Base-by-base conservation (phyloP, 1,284 basidiomycete species). In the Erythrobasidium hasegawianum region DNA sequence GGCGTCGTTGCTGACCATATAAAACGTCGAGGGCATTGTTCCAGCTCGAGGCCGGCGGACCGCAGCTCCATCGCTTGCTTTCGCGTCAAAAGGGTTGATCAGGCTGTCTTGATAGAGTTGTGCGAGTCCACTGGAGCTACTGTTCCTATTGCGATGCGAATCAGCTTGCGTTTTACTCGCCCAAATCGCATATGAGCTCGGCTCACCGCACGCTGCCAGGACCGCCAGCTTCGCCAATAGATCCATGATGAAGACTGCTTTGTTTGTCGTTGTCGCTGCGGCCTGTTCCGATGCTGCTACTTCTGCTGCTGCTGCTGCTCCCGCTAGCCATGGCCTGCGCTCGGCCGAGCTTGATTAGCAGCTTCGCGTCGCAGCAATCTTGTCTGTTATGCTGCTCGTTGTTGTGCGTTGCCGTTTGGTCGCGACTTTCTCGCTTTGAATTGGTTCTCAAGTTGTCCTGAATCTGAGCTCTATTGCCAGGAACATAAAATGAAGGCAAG, bases 21-120 rank as follows among this genome's bases (percentile, higher is more conserved):
- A 55, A 53, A 58, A 58, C n/a, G 56, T 64, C 47, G 62, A 65
- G 29, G 62, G 62, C 62, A 65, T 38, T 7, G 62, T 65, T n/a
- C 62, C 62, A 22, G 62, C 62, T 50, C 62, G 55, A 1, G 62
- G 55, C 13, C 62, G 62, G 20, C 54, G 61, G 52, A 53, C 43
- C 40, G 3, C 55, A n/a, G 39, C 39, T 57, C 18, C 56, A 39
- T 20, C 29, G n/a, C 39, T 24, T 47, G 43, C n/a, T n/a, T 18
- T n/a, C n/a, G 43, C 22, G 43, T 24, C 43, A 47, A 47, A 18
- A 24, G 43, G 43, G n/a, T 47, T 47, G 43, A 47, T 24, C n/a
- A 24, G 43, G 43, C 43, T 24, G 22, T 18, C n/a, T n/a, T 18
- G 43, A 8, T 47, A 18, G 43, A 47, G n/a, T 18, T n/a, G 43